Percentiles rank a stretch among this genome's conserved stretches.
Evolutionary conservation across 1,284 basidiomycete species (phyloP).

Genomic region (Ceratobasidium sp.): DNA sequence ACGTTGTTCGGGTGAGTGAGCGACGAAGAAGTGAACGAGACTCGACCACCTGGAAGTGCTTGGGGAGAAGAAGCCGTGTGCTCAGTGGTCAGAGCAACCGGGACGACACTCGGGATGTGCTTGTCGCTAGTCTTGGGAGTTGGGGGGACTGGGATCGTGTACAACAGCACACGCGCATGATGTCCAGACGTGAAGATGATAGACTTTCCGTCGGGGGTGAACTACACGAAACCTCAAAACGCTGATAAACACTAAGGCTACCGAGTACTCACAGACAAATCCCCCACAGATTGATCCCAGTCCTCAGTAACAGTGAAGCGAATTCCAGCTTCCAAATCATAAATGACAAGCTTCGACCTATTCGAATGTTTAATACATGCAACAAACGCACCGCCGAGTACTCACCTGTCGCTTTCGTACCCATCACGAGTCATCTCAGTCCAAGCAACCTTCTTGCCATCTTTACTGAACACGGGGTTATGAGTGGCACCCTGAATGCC

Average conservation of each 20-base stretch:
- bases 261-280: slow-evolving; percentile 43
- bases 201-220: slow-evolving; percentile 71
- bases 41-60: slow-evolving; percentile 61
- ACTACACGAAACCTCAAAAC: slow-evolving; percentile 55
- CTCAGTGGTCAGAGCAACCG: slow-evolving; percentile 64
- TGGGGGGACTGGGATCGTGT: slow-evolving; percentile 66
- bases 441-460: slow-evolving; percentile 82
- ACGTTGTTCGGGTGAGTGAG: slow-evolving; percentile 77
- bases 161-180: slow-evolving; percentile 76
- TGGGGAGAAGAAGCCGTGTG: slow-evolving; percentile 68
- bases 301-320: slow-evolving; percentile 73
- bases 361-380: slow-evolving; percentile 2
- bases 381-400: not conserved
- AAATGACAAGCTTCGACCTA: slow-evolving; percentile 78
- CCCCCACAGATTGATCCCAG: slow-evolving; percentile 81
- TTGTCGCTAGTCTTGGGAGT: slow-evolving; percentile 60
- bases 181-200: slow-evolving; percentile 81
- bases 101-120: slow-evolving; percentile 56
- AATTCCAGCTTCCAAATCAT: slow-evolving; percentile 70
- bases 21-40: slow-evolving; percentile 73
- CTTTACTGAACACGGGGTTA: slow-evolving; percentile 66
- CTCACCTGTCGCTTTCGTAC: slow-evolving; percentile 80
- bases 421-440: slow-evolving; percentile 85
- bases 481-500: slow-evolving; percentile 84
- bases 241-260: not conserved